Base-by-base conservation (phyloP, 495 filamentous ascomycete species). In the Cercophora scortea region DNA sequence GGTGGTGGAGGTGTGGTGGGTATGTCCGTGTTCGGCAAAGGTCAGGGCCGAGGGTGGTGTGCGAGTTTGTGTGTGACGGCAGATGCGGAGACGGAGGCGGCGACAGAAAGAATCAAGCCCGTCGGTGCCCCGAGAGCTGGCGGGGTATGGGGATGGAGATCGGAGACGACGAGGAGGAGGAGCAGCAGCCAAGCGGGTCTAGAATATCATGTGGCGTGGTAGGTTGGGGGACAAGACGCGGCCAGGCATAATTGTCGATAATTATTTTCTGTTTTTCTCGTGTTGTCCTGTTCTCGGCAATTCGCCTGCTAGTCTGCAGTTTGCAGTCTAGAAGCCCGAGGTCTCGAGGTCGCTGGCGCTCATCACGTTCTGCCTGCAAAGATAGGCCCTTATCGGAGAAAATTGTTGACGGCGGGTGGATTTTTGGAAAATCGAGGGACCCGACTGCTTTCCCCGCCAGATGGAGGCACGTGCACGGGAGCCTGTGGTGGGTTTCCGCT, bases 191-290 rank as follows among this genome's bases (percentile, higher is more conserved):
- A 9, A 7, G 49, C 32, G 9, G 49, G 32, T 36, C 11, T n/a
- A 15, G 32, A 18, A 15, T 49, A 44, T 49, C 32, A 49, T 16
- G 42, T 47, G 47, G 33, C 53, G 53, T 16, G 47, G 47, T 10
- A 46, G 18, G 32, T 55, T 41, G 17, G 47, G 34, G 18, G 47
- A 43, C 6, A 19, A 15, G n/a, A 45, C n/a, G 38, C 32, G 47
- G 18, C 49, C 36, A 49, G 49, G 50, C 54, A 56, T 56, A 49
- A 44, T 52, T 49, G 45, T 45, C 44, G 49, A 9, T 13, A 25
- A 25, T 25, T 25, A 25, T 25, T 25, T 2, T 25, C 25, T 25
- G 2, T 2, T 25, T 25, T 2, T 10, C 36, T 38, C 36, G 10
- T 46, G 16, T 34, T 9, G 25, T 46, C 44, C 10, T 11, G 13